Evolutionary conservation across 2,329 filamentous ascomycete genomes (phyloP), one percentile per base, ranked within the genome.

Genomic region (Arthroderma uncinatum): DNA sequence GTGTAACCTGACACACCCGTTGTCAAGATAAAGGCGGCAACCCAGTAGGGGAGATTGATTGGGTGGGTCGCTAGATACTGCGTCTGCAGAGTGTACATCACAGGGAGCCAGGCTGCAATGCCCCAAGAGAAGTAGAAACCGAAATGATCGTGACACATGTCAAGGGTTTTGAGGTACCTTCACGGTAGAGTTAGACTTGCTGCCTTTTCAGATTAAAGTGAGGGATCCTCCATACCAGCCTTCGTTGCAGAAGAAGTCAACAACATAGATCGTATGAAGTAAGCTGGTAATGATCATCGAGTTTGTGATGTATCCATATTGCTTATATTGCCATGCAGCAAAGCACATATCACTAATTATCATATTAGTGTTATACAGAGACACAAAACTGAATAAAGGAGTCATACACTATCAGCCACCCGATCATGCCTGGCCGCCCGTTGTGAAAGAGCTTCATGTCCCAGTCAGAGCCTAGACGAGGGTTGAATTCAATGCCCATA

Each of bases 201-300:
- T 23, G 21, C 9, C 44, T 37, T 14, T 16, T 12, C 7, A 28
- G 8, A n/a, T 12, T 21, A 6, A 2, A 19, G 16, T 34, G n/a
- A 14, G 34, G n/a, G 12, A 39, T 16, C 5, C 6, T 19, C 21
- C 53, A 48, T 58, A 65, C 76, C 76, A 78, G 10, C 72, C 69
- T 60, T 78, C 76, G 6, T 78, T 77, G 52, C 73, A 64, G 53
- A 78, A 79, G 57, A 78, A 78, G 50, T 79, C 76, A 0, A 77
- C 60, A 6, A 77, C 71, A 54, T 78, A 78, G 6, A 76, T 61
- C 0, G 65, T 63, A 58, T 78, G 76, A 1, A 78, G 66, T 60
- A 74, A 65, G 5, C 71, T 72, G 7, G 75, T 69, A 7, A 78
- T 66, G 1, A 78, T 62, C 12, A 78, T 68, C 1, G 71, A 72